Base-by-base conservation (phyloP, 495 filamentous ascomycete species). In the Xanthoparmelia taractica region DNA sequence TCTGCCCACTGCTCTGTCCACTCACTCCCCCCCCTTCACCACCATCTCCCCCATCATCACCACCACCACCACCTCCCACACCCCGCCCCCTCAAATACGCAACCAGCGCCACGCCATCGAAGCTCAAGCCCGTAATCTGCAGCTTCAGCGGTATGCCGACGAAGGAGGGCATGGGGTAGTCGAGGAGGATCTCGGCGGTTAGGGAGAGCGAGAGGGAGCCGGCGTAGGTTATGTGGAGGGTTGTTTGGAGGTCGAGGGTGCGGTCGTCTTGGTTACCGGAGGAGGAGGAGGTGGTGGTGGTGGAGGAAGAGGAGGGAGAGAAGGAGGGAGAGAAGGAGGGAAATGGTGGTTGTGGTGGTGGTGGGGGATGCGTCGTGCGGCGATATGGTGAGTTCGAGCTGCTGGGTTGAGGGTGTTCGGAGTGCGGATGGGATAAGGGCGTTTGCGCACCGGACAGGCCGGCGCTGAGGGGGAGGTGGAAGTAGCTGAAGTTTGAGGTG, bases 81-180 rank as follows among this genome's bases (percentile, higher is more conserved):
- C n/a, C n/a, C 55, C 37, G 11, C 31, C 29, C 85, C 48, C 89
- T 82, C 57, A 97, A 92, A 73, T 95, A 90, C 2, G 94, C 94
- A 17, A 97, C 72, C 38, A 97, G 87, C 0, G 91, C 94, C 2
- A 97, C 87, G 0, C 94, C 94, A 75, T 98, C 92, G 69, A 98
- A 97, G 18, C 88, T 91, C 50, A 97, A 73, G 0, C 95, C 94
- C 1, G 94, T 97, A 66, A 98, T 92, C 66, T 92, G 93, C 4
- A 98, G 79, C 68, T 90, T 89, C 17, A 97, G 78, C 0, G 94
- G 94, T 23, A 98, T 88, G 2, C 91, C 90, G 13, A 96, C 94
- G 67, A 98, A 98, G 74, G 87, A 92, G 15, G 91, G 91, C 87
- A 97, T 96, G 1, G 94, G 94, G 72, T 97, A 98, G 75, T 98